Evolutionary conservation across 83 land plant species (phyloP), one percentile per base, ranked within the genome.

Genomic region (Picea engelmannii): DNA sequence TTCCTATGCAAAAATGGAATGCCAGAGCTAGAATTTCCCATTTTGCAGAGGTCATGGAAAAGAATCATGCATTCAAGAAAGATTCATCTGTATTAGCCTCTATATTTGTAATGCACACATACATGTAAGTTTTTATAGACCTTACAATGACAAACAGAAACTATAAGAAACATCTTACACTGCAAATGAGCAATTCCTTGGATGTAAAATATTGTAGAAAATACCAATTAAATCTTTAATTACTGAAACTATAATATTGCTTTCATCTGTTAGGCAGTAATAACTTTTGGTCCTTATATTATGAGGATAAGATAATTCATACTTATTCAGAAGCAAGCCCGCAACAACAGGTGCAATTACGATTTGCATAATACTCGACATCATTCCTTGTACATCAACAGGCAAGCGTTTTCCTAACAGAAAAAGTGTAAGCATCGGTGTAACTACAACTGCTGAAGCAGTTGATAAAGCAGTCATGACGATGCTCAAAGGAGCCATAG

Each of bases 381-480:
- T 88, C 99, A 97, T 95, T 79, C 98, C 98, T 58, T 81, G 87
- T 4, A 93, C 95, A 90, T 97, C 99, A 80, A 97, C 93, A 9
- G 96, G 99, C 69, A 97, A 79, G 66, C 92, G 87, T 86, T 89
- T 90, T 24, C 99, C 99, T 52, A 97, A 88, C 23, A 97, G 93
- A 79, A 97, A 68, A 4, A 90, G 89, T 4, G 99, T 91, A 42
- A 97, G 83, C 5, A 85, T 7, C 44, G 99, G 99, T 69, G 96
- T 97, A n/a, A 95, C 92, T 38, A 97, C 71, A 62, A 89, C 95
- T n/a, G 99, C 99, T 42, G 93, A 87, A 38, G 98, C 96, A 15
- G 99, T 97, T 35, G 99, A 97, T 15, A 97, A 71, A 74, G 99
- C 93, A 62, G 98, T 97, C 98, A 97, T 92, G 18, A 97, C 96